Evolutionary conservation across 495 filamentous ascomycete genomes (phyloP).

Genomic region (Daldinia loculata): DNA sequence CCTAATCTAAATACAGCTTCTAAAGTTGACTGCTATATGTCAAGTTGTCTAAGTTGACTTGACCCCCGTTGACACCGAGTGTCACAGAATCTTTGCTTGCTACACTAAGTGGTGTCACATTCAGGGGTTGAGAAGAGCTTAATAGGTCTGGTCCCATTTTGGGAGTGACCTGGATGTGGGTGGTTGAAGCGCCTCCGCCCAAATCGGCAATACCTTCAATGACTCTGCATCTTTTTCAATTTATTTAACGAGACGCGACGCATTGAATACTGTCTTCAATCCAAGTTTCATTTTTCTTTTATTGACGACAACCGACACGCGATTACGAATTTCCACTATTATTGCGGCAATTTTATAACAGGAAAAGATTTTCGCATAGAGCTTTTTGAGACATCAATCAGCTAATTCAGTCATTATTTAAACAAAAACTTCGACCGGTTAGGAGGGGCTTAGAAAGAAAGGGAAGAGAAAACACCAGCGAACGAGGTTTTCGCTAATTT

Average conservation of each 20-base stretch:
- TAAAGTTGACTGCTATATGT: not conserved
- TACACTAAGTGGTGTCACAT: conserved; percentile 35
- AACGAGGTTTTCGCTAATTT: conserved; percentile 11
- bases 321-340: not conserved
- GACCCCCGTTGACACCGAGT: conserved; percentile 9
- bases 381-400: conserved; percentile 17
- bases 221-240: conserved; percentile 12
- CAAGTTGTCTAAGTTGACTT: conserved; percentile 21
- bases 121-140: conserved; percentile 38
- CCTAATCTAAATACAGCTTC: not conserved
- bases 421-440: conserved; percentile 8
- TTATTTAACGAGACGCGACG: conserved; percentile 31
- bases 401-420: conserved; percentile 2
- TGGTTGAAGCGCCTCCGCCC: conserved; percentile 33
- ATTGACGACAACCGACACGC: not conserved
- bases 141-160: conserved; percentile 32
- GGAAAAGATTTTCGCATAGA: conserved; percentile 8
- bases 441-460: conserved; percentile 8
- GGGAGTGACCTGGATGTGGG: conserved; percentile 24
- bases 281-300: not conserved
- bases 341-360: not conserved
- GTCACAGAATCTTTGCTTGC: conserved; percentile 19
- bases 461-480: conserved; percentile 3
- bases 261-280: conserved; percentile 10
- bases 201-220: conserved; percentile 30